phyloP scores from a whole-genome alignment of 495 filamentous ascomycete genomes.

The Daldinia childiae region DNA sequence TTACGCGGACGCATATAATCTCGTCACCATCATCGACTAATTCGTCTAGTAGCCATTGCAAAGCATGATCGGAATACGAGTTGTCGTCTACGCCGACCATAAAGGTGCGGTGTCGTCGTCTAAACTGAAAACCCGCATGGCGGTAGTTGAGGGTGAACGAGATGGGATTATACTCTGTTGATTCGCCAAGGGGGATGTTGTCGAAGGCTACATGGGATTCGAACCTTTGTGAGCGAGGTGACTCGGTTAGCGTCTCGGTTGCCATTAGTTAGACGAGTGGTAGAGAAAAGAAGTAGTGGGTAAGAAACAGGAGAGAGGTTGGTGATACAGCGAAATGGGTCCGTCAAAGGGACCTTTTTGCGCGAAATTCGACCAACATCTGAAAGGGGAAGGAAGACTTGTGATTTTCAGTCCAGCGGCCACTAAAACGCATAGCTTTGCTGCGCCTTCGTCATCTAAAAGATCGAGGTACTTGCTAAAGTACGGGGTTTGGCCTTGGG shows the following conservation, averaged over 20 bases:
- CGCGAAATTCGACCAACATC: slow-evolving; percentile 29
- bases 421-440: slow-evolving; percentile 35
- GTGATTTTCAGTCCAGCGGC: slow-evolving; percentile 18
- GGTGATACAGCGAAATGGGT: slow-evolving; percentile 10
- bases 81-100: slow-evolving; percentile 95
- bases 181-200: slow-evolving; percentile 76
- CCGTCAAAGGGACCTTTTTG: slow-evolving; percentile 26
- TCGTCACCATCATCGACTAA: slow-evolving; percentile 97
- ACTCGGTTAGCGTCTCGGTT: slow-evolving; percentile 57
- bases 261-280: slow-evolving; percentile 37
- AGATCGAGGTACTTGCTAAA: slow-evolving; percentile 23
- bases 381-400: slow-evolving; percentile 1
- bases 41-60: slow-evolving; percentile 94
- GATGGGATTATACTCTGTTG: slow-evolving; percentile 78
- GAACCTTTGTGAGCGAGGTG: slow-evolving; percentile 59
- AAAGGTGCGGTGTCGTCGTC: slow-evolving; percentile 86
- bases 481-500: slow-evolving; percentile 27
- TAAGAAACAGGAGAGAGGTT: slow-evolving; percentile 10
- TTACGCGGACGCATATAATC: slow-evolving; percentile 89
- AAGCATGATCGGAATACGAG: slow-evolving; percentile 92
- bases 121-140: slow-evolving; percentile 88
- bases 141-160: slow-evolving; percentile 87
- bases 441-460: slow-evolving; percentile 28
- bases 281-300: not conserved
- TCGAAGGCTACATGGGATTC: slow-evolving; percentile 85